Evolutionary conservation across 768 basidiomycete genomes (phyloP).

Genomic region (Tylopilus cervinicoccineus): DNA sequence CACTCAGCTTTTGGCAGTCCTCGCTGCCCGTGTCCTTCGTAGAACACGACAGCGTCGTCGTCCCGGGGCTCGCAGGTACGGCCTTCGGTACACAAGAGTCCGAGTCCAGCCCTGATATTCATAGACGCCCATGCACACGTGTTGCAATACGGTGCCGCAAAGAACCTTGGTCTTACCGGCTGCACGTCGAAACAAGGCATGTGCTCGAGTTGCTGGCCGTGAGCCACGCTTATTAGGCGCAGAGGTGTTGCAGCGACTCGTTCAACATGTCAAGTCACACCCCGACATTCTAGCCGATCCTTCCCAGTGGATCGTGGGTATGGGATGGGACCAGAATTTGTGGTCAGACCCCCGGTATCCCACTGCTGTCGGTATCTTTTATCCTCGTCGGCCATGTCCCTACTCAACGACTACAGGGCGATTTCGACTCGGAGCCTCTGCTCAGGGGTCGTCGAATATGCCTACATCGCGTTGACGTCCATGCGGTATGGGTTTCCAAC

Average conservation of each 20-base stretch:
- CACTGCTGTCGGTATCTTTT: conserved; percentile 50
- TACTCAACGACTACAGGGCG: conserved; percentile 43
- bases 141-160: conserved; percentile 63
- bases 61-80: conserved; percentile 72
- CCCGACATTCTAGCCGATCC: conserved; percentile 53
- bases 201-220: not conserved
- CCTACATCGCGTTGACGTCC: conserved; percentile 74
- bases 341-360: conserved; percentile 68
- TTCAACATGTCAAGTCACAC: conserved; percentile 51
- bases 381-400: conserved; percentile 6
- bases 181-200: conserved; percentile 58
- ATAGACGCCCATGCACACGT: conserved; percentile 81
- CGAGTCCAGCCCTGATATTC: not conserved
- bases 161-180: conserved; percentile 60
- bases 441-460: conserved; percentile 69
- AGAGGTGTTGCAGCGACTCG: conserved; percentile 66
- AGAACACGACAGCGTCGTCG: conserved; percentile 43
- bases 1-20: conserved; percentile 16
- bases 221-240: not conserved
- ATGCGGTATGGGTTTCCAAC: conserved; percentile 84
- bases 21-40: conserved; percentile 24
- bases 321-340: conserved; percentile 93
- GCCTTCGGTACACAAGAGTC: not conserved
- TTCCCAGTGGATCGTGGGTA: conserved; percentile 72
- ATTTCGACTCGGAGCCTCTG: conserved; percentile 66